Base-by-base conservation (phyloP, 371 early-diverging fungal genomes). In the Mucor mucedo region DNA sequence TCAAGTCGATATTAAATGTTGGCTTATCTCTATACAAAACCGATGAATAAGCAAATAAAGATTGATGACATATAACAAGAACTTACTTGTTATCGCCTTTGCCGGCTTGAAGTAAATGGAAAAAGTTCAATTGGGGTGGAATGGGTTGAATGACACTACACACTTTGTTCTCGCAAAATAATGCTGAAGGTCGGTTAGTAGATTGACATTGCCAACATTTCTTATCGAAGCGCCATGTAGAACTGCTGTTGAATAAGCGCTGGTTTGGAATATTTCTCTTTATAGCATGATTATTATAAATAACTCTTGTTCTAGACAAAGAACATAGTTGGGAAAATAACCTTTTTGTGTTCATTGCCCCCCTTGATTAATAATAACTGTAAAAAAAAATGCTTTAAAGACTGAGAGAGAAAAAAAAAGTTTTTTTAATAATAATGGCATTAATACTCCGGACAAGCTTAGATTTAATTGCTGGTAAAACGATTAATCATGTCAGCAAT, bases 101-200 rank as follows among this genome's bases (percentile, higher is more conserved):
- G 27, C 70, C 72, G 14, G 58, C 72, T 45, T 82, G 74, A 50
- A 82, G 69, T 40, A 93, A 74, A 35, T 90, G 88, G 67, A 80
- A 91, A 72, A 88, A 93, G 59, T 87, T 87, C 33, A 83, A 65
- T 11, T 84, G 83, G 6, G 80, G 55, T 2, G 83, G 79, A 6
- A 89, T 77, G 10, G 91, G 84, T 65, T 92, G 93, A 58, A 93
- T 87, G 16, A 82, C 88, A 16, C 76, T 79, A 69, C 92, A 91
- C 14, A 81, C 80, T 16, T 76, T 72, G 52, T 85, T 88, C 21
- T 79, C 78, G 67, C 89, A 89, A 42, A 76, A 61, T 21, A 83
- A 55, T 2, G 79, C 66, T 53, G 80, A 45, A 21, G 65, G 73
- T 8, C 78, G 79, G 10, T 81, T 77, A 5, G 74, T 63, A 21